Conservation (phyloP, 805 yeast genomes). For the Ogataea paraovalis region DNA sequence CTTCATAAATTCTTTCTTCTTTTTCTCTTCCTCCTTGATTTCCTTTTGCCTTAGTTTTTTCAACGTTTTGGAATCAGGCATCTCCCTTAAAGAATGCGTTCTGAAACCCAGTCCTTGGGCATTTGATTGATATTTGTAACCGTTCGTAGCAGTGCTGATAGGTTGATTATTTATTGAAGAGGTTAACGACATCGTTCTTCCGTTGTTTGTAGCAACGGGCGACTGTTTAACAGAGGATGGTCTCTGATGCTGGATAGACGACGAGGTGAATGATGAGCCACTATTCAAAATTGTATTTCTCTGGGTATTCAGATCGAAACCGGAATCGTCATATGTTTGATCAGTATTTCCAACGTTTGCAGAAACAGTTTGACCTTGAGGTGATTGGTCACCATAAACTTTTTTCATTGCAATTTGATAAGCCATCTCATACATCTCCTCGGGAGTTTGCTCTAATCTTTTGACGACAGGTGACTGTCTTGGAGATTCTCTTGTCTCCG, state of each 20-base stretch:
- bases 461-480: constrained; percentile 1
- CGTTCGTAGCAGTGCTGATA: background rate
- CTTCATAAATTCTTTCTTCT: constrained; percentile 19
- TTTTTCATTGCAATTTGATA: constrained; percentile 51
- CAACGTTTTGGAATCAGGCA: constrained; percentile 12
- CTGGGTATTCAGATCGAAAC: constrained; percentile 22
- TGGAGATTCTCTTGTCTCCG: constrained; percentile 6
- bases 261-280: constrained; percentile 1
- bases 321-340: constrained; percentile 1
- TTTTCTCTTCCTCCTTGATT: constrained; percentile 19
- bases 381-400: constrained; percentile 43
- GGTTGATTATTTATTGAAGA: constrained; percentile 1
- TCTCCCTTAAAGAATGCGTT: constrained; percentile 28
- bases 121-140: constrained; percentile 22
- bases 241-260: background rate
- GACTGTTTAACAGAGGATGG: background rate
- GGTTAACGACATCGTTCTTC: constrained; percentile 12
- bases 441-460: constrained; percentile 31
- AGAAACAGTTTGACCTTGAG: background rate
- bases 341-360: background rate
- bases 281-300: constrained; percentile 26
- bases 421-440: constrained; percentile 54
- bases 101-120: constrained; percentile 28
- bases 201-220: background rate
- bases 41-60: constrained; percentile 12